A percentile compares a stretch with the other conserved stretches of the same genome.
Evolutionary conservation across 805 yeast genomes (phyloP).

Genomic region (Saccharomycopsis amapae): DNA sequence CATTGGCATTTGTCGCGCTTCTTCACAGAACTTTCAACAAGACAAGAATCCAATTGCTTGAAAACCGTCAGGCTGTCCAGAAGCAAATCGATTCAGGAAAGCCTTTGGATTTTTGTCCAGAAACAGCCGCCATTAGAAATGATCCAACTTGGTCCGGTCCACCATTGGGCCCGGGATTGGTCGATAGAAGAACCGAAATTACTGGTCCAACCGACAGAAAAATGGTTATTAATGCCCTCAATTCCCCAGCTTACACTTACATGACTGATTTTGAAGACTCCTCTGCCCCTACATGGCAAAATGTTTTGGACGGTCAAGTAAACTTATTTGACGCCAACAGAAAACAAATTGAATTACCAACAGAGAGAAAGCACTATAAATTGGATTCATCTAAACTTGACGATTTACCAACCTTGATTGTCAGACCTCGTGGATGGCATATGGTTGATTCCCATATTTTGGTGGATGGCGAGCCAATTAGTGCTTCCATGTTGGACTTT

Average conservation of each 20-base stretch:
- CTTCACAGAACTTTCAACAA: conserved; percentile 67
- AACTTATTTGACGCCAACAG: conserved; percentile 72
- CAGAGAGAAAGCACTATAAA: conserved; percentile 39
- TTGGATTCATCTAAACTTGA: conserved; percentile 36
- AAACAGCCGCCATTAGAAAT: conserved; percentile 61
- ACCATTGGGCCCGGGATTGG: conserved; percentile 62
- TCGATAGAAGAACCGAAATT: conserved; percentile 71
- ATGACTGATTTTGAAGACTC: conserved; percentile 87
- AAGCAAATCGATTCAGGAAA: conserved; percentile 53
- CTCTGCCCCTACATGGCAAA: conserved; percentile 77
- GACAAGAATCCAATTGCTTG: conserved; percentile 50
- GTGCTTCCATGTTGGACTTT: conserved; percentile 74
- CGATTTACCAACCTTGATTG: conserved; percentile 70
- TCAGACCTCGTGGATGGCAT: conserved; percentile 88
- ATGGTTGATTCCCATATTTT: conserved; percentile 64
- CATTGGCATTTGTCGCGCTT: conserved; percentile 62
- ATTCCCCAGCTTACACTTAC: conserved; percentile 71
- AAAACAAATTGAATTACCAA: conserved; percentile 48
- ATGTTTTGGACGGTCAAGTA: conserved; percentile 74
- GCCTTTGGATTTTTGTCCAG: conserved; percentile 56
- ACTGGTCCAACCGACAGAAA: conserved; percentile 84
- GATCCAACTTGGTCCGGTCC: conserved; percentile 75
- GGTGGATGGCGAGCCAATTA: conserved; percentile 69
- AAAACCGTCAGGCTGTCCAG: conserved; percentile 57
- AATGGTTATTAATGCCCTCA: conserved; percentile 77